These are phyloP conservation scores for Termitomyces sp. DNA, from an alignment of 768 basidiomycete species.

Conservation along the genomic window DNA sequence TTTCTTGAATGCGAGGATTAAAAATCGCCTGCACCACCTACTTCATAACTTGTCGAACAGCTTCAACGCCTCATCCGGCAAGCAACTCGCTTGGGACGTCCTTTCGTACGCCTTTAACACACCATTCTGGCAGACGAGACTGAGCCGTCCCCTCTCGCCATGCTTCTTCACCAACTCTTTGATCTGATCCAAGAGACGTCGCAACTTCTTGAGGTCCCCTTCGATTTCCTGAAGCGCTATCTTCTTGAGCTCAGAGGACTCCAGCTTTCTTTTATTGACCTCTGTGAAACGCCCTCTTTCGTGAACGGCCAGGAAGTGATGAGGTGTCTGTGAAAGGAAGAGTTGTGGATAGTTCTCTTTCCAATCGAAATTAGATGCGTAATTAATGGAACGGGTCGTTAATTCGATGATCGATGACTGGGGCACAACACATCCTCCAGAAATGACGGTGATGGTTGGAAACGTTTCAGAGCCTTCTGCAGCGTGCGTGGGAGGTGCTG, in stretches of 20 bases:
- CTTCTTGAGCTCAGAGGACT: conserved; percentile 30
- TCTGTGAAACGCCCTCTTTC: conserved; percentile 46
- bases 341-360: conserved; percentile 61
- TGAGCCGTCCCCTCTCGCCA: conserved; percentile 50
- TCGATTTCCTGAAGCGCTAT: conserved; percentile 28
- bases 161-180: conserved; percentile 46
- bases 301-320: conserved; percentile 60
- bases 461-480: conserved; percentile 6
- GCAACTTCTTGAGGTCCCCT: conserved; percentile 32
- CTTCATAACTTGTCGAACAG: conserved; percentile 25
- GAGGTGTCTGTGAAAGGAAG: conserved; percentile 63
- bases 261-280: conserved; percentile 44
- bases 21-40: no score
- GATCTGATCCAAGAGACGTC: conserved; percentile 40
- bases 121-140: conserved; percentile 47
- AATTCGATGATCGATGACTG: conserved; percentile 43
- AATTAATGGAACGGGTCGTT: conserved; percentile 36
- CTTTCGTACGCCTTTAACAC: conserved; percentile 50
- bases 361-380: conserved; percentile 43
- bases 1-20: no score
- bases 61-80: conserved; percentile 41
- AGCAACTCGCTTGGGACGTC: conserved; percentile 33
- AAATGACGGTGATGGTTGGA: conserved; percentile 19
- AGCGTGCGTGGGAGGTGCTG: conserved; percentile 13
- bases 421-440: conserved; percentile 30